Percentiles rank a stretch among this genome's conserved stretches.
phyloP scores from a whole-genome alignment of 1,284 basidiomycete genomes.

The Pulveroboletus sp. region DNA sequence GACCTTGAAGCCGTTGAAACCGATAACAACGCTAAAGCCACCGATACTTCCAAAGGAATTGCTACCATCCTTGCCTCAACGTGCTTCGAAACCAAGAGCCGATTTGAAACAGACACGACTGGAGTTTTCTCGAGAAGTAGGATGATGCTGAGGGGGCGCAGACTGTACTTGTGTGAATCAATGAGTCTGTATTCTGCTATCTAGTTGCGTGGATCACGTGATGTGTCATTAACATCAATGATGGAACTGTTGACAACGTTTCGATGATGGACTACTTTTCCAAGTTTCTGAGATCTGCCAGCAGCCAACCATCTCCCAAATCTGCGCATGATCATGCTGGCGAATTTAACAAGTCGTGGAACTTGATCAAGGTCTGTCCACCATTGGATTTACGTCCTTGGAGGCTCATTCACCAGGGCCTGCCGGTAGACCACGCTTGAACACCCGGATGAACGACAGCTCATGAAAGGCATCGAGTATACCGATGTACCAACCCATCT shows the following conservation, averaged over 20 bases:
- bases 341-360: conserved; percentile 77
- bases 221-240: background rate
- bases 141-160: background rate
- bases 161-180: background rate
- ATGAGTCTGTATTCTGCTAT: background rate
- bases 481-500: conserved; percentile 82
- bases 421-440: conserved; percentile 65
- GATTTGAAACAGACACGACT: conserved; percentile 27
- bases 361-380: conserved; percentile 60
- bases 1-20: conserved; percentile 36
- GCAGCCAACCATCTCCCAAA: conserved; percentile 53
- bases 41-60: conserved; percentile 37
- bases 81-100: conserved; percentile 1
- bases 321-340: conserved; percentile 60
- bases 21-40: conserved; percentile 40
- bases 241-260: background rate
- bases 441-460: conserved; percentile 80
- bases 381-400: background rate
- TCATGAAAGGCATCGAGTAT: conserved; percentile 76
- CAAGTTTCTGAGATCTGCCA: conserved; percentile 69
- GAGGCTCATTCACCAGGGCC: conserved; percentile 2
- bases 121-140: conserved; percentile 13
- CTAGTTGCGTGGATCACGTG: conserved; percentile 23
- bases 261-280: conserved; percentile 78
- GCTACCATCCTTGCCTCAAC: conserved; percentile 15